Evolutionary conservation across 106 monocot species (phyloP).

Genomic region (Dactylorhiza incarnata): DNA sequence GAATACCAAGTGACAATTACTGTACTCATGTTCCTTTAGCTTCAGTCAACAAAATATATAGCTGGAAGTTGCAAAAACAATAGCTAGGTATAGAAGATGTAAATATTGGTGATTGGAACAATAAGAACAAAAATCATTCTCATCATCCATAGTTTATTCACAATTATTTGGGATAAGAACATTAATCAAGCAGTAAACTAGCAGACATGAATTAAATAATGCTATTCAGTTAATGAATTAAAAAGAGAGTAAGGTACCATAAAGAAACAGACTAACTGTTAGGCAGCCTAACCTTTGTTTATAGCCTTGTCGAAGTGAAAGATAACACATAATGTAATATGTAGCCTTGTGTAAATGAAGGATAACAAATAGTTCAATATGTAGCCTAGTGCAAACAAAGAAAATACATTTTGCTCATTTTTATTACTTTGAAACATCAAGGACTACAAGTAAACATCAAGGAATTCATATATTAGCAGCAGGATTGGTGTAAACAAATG

Average conservation of each 20-base stretch:
- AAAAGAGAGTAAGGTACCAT: not conserved
- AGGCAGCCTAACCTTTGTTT: too few relatives aligned
- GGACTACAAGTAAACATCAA: not conserved
- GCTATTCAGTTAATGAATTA: not conserved
- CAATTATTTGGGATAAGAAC: not conserved
- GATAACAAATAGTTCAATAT: not conserved
- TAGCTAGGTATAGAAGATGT: not conserved
- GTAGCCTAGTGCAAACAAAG: not conserved
- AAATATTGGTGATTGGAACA: not conserved
- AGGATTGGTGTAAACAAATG: not conserved
- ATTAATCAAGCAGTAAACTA: not conserved
- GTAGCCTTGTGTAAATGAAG: not conserved
- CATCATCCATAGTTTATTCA: not conserved
- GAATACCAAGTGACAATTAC: not conserved
- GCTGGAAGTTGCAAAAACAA: not conserved
- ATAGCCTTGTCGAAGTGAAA: too few relatives aligned
- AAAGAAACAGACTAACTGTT: not conserved
- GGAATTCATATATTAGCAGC: not conserved
- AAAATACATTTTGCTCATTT: too few relatives aligned
- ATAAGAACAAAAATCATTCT: not conserved
- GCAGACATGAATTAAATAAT: not conserved
- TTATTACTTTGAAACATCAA: not conserved
- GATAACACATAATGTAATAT: too few relatives aligned
- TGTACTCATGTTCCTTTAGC: not conserved
- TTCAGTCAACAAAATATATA: not conserved